These are phyloP conservation scores for Aegilops sharonensis DNA, from an alignment of 176 grass and related monocot species.

Conservation along the genomic window DNA sequence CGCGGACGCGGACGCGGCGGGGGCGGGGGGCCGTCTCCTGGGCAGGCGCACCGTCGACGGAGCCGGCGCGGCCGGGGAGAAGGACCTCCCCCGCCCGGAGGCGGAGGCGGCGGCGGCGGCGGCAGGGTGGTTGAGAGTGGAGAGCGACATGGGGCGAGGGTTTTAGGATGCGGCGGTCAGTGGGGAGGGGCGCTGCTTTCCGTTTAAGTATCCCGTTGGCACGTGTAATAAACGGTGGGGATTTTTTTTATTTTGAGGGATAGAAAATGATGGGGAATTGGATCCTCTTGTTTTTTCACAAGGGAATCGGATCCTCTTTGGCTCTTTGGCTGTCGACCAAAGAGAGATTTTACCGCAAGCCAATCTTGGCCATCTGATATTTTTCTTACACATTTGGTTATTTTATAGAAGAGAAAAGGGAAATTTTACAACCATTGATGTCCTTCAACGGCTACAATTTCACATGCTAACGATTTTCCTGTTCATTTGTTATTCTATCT, in stretches of 20 bases:
- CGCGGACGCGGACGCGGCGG: constrained; percentile 27
- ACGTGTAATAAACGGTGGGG: not conserved
- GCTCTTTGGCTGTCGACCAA: not conserved
- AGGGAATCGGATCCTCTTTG: not conserved
- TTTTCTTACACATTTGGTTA: no score
- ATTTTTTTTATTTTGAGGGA: not conserved
- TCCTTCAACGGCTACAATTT: not conserved
- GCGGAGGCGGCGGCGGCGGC: constrained; percentile 22
- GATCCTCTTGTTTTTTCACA: not conserved
- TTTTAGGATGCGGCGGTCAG: constrained; percentile 15
- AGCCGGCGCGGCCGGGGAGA: constrained; percentile 5
- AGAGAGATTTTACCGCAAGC: not conserved
- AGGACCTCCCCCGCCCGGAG: constrained; percentile 9
- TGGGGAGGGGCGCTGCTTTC: not conserved
- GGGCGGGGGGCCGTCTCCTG: not conserved
- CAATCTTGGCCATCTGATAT: not conserved
- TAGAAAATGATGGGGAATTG: no score
- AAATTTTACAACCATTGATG: not conserved
- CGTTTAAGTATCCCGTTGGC: not conserved
- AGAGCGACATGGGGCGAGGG: constrained; percentile 33
- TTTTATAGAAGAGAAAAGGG: not conserved
- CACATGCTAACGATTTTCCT: no score
- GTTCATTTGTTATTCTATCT: not conserved
- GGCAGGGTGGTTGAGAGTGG: constrained; percentile 34
- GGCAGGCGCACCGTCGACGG: constrained; percentile 15